phyloP scores from a whole-genome alignment of 768 basidiomycete genomes.

The Lactifluus piperatus region DNA sequence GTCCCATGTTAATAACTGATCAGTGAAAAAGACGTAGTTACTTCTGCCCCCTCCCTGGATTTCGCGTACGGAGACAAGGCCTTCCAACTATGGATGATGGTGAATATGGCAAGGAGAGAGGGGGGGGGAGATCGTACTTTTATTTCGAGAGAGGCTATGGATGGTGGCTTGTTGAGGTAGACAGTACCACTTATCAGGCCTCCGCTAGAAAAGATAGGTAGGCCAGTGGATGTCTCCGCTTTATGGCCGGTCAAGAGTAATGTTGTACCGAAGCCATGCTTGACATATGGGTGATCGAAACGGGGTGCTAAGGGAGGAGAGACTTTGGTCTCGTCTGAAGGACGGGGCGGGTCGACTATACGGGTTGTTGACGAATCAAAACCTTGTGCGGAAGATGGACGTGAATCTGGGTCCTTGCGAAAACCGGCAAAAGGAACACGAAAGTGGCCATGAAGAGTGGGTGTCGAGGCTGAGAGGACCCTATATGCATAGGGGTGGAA shows the following conservation, averaged over 20 bases:
- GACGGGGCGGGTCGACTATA: not conserved
- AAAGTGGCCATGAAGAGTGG: not conserved
- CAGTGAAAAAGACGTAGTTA: not conserved
- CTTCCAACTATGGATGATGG: constrained; percentile 5
- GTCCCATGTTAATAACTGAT: constrained; percentile 7
- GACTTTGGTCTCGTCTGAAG: not conserved
- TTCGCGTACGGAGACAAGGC: constrained; percentile 1
- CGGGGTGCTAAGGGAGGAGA: not conserved
- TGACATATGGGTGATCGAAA: constrained; percentile 3
- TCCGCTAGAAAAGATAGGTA: constrained; percentile 10
- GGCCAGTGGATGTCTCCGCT: not conserved
- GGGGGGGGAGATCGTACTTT: not conserved
- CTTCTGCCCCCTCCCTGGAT: constrained; percentile 7
- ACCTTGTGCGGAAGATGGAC: not conserved
- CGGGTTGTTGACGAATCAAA: not conserved
- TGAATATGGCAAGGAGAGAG: not conserved
- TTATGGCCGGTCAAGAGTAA: constrained; percentile 10
- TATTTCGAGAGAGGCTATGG: constrained; percentile 2
- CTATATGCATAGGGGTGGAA: not conserved
- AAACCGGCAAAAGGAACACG: not conserved
- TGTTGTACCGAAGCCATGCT: constrained; percentile 1
- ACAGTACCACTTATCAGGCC: constrained; percentile 3
- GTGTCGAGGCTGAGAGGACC: not conserved
- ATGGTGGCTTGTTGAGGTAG: not conserved
- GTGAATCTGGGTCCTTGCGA: not conserved